These are phyloP conservation scores for Lyophyllum atratum DNA, from an alignment of 768 basidiomycete species.

Conservation along the genomic window DNA sequence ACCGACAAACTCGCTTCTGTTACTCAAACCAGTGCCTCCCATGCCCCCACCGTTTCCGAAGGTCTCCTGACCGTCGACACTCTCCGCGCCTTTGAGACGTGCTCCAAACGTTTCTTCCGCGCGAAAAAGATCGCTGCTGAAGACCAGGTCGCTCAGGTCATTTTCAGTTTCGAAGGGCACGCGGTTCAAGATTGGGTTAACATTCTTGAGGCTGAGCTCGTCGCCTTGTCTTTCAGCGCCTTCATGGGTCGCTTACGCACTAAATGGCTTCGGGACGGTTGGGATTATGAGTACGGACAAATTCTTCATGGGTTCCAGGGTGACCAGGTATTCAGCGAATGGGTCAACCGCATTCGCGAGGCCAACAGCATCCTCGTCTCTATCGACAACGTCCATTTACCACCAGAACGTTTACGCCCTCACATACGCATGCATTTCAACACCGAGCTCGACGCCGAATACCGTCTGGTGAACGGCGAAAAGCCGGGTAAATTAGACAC, in stretches of 20 bases:
- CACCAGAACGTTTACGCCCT: not conserved
- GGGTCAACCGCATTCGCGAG: not conserved
- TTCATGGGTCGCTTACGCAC: not conserved
- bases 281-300: not conserved
- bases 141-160: not conserved
- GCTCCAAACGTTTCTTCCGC: not conserved
- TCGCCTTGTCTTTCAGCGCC: not conserved
- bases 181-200: not conserved
- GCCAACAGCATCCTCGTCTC: not conserved
- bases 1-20: not conserved
- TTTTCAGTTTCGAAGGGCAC: not conserved
- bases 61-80: not conserved
- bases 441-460: not conserved
- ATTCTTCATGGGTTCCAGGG: not conserved
- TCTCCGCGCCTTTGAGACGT: not conserved
- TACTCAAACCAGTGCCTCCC: not conserved
- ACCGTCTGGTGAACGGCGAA: not conserved
- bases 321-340: not conserved
- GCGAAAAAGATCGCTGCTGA: not conserved
- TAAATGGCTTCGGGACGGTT: not conserved
- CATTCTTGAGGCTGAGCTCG: not conserved
- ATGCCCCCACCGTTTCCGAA: not conserved
- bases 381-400: not conserved
- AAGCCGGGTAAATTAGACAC: not conserved
- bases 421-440: not conserved